Base-by-base conservation (phyloP, 2,329 filamentous ascomycete genomes). In the Cryphonectria carpinicola region DNA sequence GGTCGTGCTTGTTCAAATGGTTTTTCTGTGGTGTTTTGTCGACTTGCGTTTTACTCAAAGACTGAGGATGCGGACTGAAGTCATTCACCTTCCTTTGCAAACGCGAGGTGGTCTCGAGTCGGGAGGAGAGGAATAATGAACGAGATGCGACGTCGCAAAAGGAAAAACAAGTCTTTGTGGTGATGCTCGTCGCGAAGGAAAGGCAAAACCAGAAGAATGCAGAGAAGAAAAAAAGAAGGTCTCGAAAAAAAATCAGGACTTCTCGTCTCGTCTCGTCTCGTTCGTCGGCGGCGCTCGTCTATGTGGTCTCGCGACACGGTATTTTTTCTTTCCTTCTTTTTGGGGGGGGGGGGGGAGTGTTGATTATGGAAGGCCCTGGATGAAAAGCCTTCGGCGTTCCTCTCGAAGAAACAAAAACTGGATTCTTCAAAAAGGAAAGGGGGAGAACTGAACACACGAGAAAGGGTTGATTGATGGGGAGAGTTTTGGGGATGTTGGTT, bases 401-500 rank as follows among this genome's bases (percentile, higher is more conserved):
- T 83, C 80, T 80, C 76, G 77, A 82, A 82, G 77, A 80, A 79
- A 72, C 71, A 70, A 78, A 78, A 78, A 76, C 75, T 75, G 78
- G 76, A 77, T 76, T 81, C 82, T 84, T 84, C 80, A 78, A 81
- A 83, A 84, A 81, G 78, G 79, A 81, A 81, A 79, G 75, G 78
- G 81, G 80, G 80, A 82, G 78, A 76, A 74, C 72, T 69, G 72
- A 79, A 78, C 78, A 74, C 75, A 75, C 76, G 76, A 80, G 76
- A 73, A 71, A 74, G 76, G 77, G 70, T 69, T 67, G 74, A 73
- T 72, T 67, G 60, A 74, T 56, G 65, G 61, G 71, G 71, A 52
- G 25, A 71, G 4, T 39, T 43, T 39, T 39, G 73, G 74, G 73
- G 74, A 80, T 76, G 77, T 78, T 73, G 73, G 73, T 71, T 67